Evolutionary conservation across 352 stramenopile genomes (phyloP), one percentile per base, ranked within the genome.

Genomic region (Phytophthora fragariaefolia): DNA sequence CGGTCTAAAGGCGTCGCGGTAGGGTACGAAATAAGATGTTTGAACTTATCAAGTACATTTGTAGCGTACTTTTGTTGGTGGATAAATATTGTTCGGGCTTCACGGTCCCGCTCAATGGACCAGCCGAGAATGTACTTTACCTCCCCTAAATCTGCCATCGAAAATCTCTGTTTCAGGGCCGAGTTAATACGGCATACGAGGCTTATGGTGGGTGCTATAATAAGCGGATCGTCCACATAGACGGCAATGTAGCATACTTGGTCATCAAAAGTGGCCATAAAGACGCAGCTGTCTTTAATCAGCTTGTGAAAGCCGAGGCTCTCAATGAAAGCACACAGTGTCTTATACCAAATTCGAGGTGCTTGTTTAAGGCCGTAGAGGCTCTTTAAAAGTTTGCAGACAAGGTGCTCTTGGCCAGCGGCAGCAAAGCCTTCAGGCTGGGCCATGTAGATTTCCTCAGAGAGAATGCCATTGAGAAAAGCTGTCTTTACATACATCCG

Each of bases 401-500:
- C 45, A 1, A 61, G 18, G 24, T 61, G 42, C 32, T 71, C 24
- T 23, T 65, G 61, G 6, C 63, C 63, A 10, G 30, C 34, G 18
- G 17, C 52, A 34, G 1, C 4, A 30, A 13, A 66, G 56, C 62
- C 30, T 18, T 6, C 12, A 36, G 46, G 59, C n/a, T 74, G 66
- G n/a, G n/a, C n/a, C n/a, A 36, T n/a, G n/a, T n/a, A n/a, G n/a
- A n/a, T n/a, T n/a, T n/a, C n/a, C n/a, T 69, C 53, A 5, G 63
- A 45, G 0, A 76, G 52, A 22, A 27, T 40, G 8, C 56, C 62
- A 22, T 73, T 57, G 6, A 68, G 38, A 22, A 67, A 73, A 1
- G 53, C 64, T 0, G 58, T 77, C 22, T 70, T 73, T 1, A 68
- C 58, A 63, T 77, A 58, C 43, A 70, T 70, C 32, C 70, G 60